Percentiles rank a stretch among this genome's conserved stretches.
Evolutionary conservation across 345 rosid species (phyloP).

Genomic region (Hibiscus mutabilis): DNA sequence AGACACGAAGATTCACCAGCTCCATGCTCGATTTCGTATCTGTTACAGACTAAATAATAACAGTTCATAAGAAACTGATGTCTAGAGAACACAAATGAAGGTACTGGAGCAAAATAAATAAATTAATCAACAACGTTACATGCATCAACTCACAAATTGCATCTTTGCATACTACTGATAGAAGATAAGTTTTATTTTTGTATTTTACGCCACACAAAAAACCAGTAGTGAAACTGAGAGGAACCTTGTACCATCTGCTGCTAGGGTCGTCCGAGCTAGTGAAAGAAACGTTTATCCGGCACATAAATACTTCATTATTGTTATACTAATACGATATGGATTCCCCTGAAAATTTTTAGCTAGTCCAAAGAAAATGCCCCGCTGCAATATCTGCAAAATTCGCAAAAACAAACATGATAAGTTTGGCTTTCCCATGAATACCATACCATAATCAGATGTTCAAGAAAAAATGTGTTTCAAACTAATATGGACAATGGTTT

Average conservation of each 20-base stretch:
- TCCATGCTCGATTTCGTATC: not conserved
- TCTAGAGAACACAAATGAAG: not conserved
- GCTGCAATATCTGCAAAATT: constrained; percentile 36
- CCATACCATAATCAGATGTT: not conserved
- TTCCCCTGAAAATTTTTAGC: not conserved
- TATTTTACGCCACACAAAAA: not conserved
- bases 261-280: not conserved
- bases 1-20: not conserved
- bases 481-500: not conserved
- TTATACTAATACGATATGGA: not conserved
- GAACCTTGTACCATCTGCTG: not conserved
- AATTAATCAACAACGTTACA: not conserved
- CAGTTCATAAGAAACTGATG: not conserved
- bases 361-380: constrained; percentile 47
- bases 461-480: not conserved
- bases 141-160: not conserved
- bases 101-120: not conserved
- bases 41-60: not conserved
- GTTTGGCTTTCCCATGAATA: not conserved
- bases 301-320: not conserved
- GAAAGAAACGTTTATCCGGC: not conserved
- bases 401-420: not conserved
- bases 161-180: not conserved
- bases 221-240: not conserved
- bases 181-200: not conserved